Conservation (phyloP, 1,284 basidiomycete species). For the Naganishia cerealis region DNA sequence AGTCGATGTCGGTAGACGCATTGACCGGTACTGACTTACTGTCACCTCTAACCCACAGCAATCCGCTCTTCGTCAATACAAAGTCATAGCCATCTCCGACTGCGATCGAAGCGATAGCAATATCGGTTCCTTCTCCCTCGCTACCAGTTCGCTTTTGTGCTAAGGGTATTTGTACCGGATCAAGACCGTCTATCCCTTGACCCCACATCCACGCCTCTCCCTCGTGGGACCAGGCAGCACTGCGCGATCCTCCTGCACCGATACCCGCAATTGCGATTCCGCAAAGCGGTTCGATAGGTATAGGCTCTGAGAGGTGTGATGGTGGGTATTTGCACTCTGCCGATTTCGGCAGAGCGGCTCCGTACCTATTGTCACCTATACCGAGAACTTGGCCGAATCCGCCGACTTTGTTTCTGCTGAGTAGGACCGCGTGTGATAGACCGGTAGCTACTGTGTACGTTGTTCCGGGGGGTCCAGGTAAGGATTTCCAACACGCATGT, state of each 20-base stretch:
- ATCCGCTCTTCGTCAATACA: constrained; percentile 36
- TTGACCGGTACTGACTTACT: constrained; percentile 39
- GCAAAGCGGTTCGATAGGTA: constrained; percentile 41
- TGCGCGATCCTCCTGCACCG: constrained; percentile 39
- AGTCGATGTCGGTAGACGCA: not conserved
- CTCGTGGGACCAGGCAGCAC: constrained; percentile 39
- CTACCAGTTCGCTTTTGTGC: constrained; percentile 19
- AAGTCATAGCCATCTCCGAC: constrained; percentile 44
- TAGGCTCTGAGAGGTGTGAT: not conserved
- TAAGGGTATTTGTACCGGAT: constrained; percentile 30
- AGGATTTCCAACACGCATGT: not conserved
- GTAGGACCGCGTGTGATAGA: constrained; percentile 22
- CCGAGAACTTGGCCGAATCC: constrained; percentile 15
- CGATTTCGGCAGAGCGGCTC: constrained; percentile 20
- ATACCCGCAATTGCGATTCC: constrained; percentile 39
- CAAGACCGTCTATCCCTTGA: constrained; percentile 32
- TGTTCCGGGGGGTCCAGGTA: constrained; percentile 15
- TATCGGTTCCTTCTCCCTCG: constrained; percentile 30
- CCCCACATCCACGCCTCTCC: constrained; percentile 43
- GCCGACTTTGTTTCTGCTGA: not conserved
- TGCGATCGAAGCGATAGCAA: constrained; percentile 36
- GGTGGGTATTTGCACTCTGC: constrained; percentile 2
- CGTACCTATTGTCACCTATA: constrained; percentile 27
- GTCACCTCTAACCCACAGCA: constrained; percentile 40
- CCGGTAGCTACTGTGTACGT: constrained; percentile 5